Percentiles rank a stretch among this genome's conserved stretches.
phyloP scores from a whole-genome alignment of 768 basidiomycete species.

The Mycena epipterygia region DNA sequence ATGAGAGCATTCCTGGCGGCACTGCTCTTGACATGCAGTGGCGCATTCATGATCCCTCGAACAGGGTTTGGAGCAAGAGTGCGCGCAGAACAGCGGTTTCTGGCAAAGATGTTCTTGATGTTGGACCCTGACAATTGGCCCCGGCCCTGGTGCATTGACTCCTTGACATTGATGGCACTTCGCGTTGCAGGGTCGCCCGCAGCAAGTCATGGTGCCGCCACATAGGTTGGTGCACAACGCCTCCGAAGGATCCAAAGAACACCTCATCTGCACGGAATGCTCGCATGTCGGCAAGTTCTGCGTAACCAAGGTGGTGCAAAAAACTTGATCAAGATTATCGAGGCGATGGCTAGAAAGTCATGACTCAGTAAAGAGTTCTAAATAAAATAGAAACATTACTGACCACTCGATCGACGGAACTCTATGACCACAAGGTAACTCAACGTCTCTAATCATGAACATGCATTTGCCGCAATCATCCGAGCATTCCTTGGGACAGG shows the following conservation, averaged over 20 bases:
- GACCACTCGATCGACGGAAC: constrained; percentile 64
- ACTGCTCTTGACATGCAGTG: constrained; percentile 57
- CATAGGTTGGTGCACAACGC: constrained; percentile 60
- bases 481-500: constrained; percentile 67
- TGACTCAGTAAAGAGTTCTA: background rate
- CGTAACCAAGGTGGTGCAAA: constrained; percentile 57
- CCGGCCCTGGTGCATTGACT: constrained; percentile 33
- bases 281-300: constrained; percentile 68
- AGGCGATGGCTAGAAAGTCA: constrained; percentile 54
- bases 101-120: constrained; percentile 67
- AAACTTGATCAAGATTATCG: constrained; percentile 58
- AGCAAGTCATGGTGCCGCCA: constrained; percentile 62
- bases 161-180: constrained; percentile 65
- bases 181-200: constrained; percentile 63
- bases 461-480: constrained; percentile 66
- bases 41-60: constrained; percentile 65
- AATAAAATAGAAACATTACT: constrained; percentile 30
- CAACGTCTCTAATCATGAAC: constrained; percentile 60
- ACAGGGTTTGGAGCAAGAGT: constrained; percentile 64
- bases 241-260: constrained; percentile 57
- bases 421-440: constrained; percentile 71
- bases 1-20: constrained; percentile 70
- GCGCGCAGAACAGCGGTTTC: constrained; percentile 66
- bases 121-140: constrained; percentile 42
- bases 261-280: constrained; percentile 62